A percentile compares a stretch with the other conserved stretches of the same genome.
Evolutionary conservation across 306 rosid species (phyloP).

Genomic region (Neltuma alba): DNA sequence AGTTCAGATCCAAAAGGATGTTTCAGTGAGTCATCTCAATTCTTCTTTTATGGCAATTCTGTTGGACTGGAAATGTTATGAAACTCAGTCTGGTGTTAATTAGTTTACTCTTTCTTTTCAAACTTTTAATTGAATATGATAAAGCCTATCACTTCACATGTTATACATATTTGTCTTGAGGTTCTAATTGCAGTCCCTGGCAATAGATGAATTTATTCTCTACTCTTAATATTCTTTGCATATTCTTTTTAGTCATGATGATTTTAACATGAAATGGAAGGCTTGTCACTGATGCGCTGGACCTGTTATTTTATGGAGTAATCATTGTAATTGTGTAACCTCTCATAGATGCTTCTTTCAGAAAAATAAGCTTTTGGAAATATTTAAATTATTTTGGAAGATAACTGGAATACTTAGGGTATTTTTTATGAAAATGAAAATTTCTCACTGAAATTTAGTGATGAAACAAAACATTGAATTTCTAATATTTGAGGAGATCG

Average conservation of each 20-base stretch:
- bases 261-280: slow-evolving; percentile 8
- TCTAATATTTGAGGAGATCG: background rate
- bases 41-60: slow-evolving; percentile 30
- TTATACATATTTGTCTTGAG: slow-evolving; percentile 15
- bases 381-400: slow-evolving; percentile 4
- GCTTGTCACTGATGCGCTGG: slow-evolving; percentile 16
- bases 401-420: background rate
- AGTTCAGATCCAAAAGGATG: slow-evolving; percentile 99
- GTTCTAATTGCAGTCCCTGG: slow-evolving; percentile 15
- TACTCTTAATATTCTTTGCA: background rate
- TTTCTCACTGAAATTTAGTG: background rate
- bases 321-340: slow-evolving; percentile 21
- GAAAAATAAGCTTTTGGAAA: slow-evolving; percentile 15
- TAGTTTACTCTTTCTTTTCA: slow-evolving; percentile 21
- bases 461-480: background rate
- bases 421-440: background rate
- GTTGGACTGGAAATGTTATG: slow-evolving; percentile 7
- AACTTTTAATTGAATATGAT: slow-evolving; percentile 15
- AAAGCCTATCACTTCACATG: background rate
- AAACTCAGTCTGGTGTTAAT: slow-evolving; percentile 19
- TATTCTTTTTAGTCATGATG: background rate
- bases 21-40: slow-evolving; percentile 74
- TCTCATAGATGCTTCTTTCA: slow-evolving; percentile 16
- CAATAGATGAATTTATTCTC: slow-evolving; percentile 16
- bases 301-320: background rate